These are phyloP conservation scores for Pichia rugopelliculosa DNA, from an alignment of 805 yeast genomes.

Conservation along the genomic window DNA sequence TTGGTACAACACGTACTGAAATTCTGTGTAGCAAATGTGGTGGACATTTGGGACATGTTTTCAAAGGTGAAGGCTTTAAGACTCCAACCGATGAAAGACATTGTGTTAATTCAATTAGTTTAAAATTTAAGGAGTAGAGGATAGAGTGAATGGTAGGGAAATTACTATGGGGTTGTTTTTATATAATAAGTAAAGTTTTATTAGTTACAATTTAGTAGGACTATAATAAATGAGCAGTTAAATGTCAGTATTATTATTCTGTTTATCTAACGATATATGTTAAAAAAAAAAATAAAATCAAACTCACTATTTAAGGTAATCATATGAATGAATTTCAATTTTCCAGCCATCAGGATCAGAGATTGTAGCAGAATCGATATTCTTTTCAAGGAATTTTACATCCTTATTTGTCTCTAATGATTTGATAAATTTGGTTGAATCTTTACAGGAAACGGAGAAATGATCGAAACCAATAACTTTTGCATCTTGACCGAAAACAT, in stretches of 20 bases:
- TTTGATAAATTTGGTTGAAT: slow-evolving; percentile 51
- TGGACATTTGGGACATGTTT: slow-evolving; percentile 93
- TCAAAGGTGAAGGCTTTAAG: slow-evolving; percentile 83
- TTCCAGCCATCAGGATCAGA: slow-evolving; percentile 89
- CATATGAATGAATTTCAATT: slow-evolving; percentile 49
- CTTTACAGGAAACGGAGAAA: slow-evolving; percentile 62
- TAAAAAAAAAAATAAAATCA: background rate
- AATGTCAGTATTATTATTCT: background rate
- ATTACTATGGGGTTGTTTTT: background rate
- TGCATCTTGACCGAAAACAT: slow-evolving; percentile 61
- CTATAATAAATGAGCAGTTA: background rate
- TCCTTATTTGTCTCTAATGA: slow-evolving; percentile 35
- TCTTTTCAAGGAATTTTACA: slow-evolving; percentile 51
- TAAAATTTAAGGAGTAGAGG: slow-evolving; percentile 57
- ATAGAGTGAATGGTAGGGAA: too few species aligned
- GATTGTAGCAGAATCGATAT: slow-evolving; percentile 59
- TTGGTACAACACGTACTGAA: slow-evolving; percentile 82
- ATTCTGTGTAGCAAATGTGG: slow-evolving; percentile 86
- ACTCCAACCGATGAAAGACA: slow-evolving; percentile 90
- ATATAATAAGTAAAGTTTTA: background rate
- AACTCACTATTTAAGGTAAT: slow-evolving; percentile 19
- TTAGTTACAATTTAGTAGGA: background rate
- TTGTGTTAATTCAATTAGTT: slow-evolving; percentile 82
- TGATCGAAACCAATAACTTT: slow-evolving; percentile 79
- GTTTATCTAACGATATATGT: too few species aligned